Base-by-base conservation (phyloP, 2,329 filamentous ascomycete genomes). In the Epichloe brachyelytri region DNA sequence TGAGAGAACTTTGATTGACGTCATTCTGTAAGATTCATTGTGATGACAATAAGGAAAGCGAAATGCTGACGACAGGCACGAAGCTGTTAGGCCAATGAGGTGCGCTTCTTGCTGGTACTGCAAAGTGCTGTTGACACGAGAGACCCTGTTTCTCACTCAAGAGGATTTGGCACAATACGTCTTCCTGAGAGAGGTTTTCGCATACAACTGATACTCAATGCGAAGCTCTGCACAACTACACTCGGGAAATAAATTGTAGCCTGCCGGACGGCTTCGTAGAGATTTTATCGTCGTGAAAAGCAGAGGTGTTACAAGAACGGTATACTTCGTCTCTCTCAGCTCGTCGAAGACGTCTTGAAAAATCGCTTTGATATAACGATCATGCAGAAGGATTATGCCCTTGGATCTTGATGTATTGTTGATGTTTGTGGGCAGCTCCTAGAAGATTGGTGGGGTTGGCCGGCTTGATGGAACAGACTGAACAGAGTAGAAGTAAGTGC, bases 1-100 rank as follows among this genome's bases (percentile, higher is more conserved):
- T 55, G 70, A 60, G 48, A 77, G 67, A 5, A 70, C 54, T 48
- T 70, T 69, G 51, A 54, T 53, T 4, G 41, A 34, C 5, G 53
- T 22, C 44, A 52, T 51, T 26, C n/a, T 34, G 34, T 3, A 20
- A 26, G 10, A 1, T 46, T 14, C 6, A 15, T 17, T 30, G 30
- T 40, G 43, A 46, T 30, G 30, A 5, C 14, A 37, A 26, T 5
- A 5, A 30, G 14, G 41, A 30, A 11, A 30, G 10, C 7, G 4
- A 38, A 15, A 47, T 22, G 17, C 7, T 26, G 19, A 12, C 14
- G 12, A 15, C 7, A 20, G 26, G 30, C 34, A 46, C 22, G 44
- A 4, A 2, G 33, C 19, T 46, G 17, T 22, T 2, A n/a, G 17
- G 17, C 7, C 33, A n/a, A 22, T 8, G 6, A 17, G n/a, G 17